phyloP scores from a whole-genome alignment of 768 basidiomycete species.

The Lentinus tigrinus region DNA sequence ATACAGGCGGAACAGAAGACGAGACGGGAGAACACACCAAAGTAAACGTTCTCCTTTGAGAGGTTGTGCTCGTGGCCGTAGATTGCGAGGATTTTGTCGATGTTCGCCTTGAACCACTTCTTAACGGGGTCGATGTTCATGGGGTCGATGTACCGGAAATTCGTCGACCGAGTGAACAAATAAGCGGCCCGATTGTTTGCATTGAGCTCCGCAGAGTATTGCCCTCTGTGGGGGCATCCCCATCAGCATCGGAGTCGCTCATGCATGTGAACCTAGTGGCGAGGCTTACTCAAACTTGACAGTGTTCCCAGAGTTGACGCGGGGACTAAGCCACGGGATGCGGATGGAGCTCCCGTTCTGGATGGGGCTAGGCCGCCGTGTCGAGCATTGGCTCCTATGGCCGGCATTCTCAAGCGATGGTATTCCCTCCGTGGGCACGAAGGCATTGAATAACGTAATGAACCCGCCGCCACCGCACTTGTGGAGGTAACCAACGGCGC shows the following conservation, averaged over 20 bases:
- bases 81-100: conserved; percentile 57
- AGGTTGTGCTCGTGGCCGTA: conserved; percentile 42
- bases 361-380: conserved; percentile 58
- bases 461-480: conserved; percentile 66
- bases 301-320: too few relatives aligned
- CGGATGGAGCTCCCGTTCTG: conserved; percentile 56
- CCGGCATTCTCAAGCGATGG: conserved; percentile 62
- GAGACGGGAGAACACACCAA: conserved; percentile 27
- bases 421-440: conserved; percentile 48
- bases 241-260: background rate
- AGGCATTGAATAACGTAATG: conserved; percentile 69
- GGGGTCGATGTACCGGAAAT: conserved; percentile 65
- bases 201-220: conserved; percentile 60
- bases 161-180: conserved; percentile 66
- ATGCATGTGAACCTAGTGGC: background rate
- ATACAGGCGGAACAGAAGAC: background rate
- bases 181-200: conserved; percentile 66
- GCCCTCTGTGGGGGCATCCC: conserved; percentile 28
- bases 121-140: conserved; percentile 64
- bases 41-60: conserved; percentile 34
- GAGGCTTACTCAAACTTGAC: conserved; percentile 40
- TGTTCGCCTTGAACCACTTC: conserved; percentile 72
- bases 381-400: conserved; percentile 47
- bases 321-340: conserved; percentile 43
- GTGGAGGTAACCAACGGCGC: conserved; percentile 73